These are phyloP conservation scores for Taiwanofungus camphoratus DNA, from an alignment of 1,284 basidiomycete species.

Conservation along the genomic window DNA sequence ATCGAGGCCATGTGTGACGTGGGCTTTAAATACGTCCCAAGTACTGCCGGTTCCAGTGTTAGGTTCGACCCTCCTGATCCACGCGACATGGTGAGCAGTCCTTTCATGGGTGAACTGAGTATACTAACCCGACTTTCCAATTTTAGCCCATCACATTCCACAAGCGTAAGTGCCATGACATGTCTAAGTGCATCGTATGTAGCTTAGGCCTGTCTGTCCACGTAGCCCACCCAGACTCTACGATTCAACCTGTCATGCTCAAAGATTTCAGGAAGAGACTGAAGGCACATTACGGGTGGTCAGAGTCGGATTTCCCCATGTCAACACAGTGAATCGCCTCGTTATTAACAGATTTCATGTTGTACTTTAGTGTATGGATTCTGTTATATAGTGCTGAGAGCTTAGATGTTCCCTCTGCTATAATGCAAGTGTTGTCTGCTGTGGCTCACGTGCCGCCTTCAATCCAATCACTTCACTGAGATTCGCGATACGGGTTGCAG, in stretches of 20 bases:
- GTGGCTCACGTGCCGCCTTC: not conserved
- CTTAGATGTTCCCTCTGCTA: not conserved
- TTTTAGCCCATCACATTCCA: conserved; percentile 67
- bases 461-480: not conserved
- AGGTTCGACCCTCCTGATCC: conserved; percentile 68
- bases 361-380: not conserved
- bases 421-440: not conserved
- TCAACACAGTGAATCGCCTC: too few relatives aligned
- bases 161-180: too few relatives aligned
- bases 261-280: conserved; percentile 53
- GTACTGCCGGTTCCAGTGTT: conserved; percentile 76
- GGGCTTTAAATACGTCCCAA: conserved; percentile 67
- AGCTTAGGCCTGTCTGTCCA: not conserved
- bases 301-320: conserved; percentile 58
- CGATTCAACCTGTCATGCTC: conserved; percentile 46
- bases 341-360: too few relatives aligned
- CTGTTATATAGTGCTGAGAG: not conserved
- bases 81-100: conserved; percentile 42
- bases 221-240: conserved; percentile 67
- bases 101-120: not conserved
- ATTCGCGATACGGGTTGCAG: too few relatives aligned
- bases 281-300: conserved; percentile 65
- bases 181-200: conserved; percentile 26
- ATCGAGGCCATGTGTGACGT: conserved; percentile 70
- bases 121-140: conserved; percentile 1